These are phyloP conservation scores for Exophiala calicioides DNA, from an alignment of 2,329 filamentous ascomycete genomes.

Conservation along the genomic window DNA sequence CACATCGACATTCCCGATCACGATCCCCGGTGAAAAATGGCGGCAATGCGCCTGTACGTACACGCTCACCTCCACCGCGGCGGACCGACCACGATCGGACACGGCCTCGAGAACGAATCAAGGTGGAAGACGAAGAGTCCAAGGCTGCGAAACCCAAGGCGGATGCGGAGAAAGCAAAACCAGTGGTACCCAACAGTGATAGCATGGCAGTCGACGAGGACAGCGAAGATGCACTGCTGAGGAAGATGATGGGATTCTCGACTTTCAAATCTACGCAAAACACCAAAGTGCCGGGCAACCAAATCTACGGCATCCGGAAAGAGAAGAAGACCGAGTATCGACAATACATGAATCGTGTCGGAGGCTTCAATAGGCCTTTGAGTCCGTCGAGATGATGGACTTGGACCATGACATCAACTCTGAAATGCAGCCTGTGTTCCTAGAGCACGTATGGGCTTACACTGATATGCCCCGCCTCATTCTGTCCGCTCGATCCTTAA, in stretches of 20 bases:
- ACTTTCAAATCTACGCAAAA: slow-evolving; percentile 84
- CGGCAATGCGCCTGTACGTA: slow-evolving; percentile 37
- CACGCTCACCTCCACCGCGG: slow-evolving; percentile 39
- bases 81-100: slow-evolving; percentile 27
- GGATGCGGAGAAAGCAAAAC: slow-evolving; percentile 26
- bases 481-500: too few relatives aligned
- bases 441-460: too few relatives aligned
- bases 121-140: slow-evolving; percentile 36
- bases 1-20: slow-evolving; percentile 31
- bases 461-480: too few relatives aligned
- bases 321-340: slow-evolving; percentile 94
- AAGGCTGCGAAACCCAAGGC: slow-evolving; percentile 32
- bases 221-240: slow-evolving; percentile 70
- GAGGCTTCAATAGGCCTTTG: slow-evolving; percentile 53
- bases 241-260: slow-evolving; percentile 85
- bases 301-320: slow-evolving; percentile 78
- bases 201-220: slow-evolving; percentile 50
- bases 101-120: slow-evolving; percentile 33
- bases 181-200: slow-evolving; percentile 27
- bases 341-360: slow-evolving; percentile 78
- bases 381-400: slow-evolving; percentile 47
- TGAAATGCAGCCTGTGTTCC: too few relatives aligned
- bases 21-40: slow-evolving; percentile 40
- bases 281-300: slow-evolving; percentile 84
- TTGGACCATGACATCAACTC: too few relatives aligned